Percentiles rank a stretch among this genome's conserved stretches.
These are phyloP conservation scores for Stramenopiles sp. DNA, from an alignment of 352 stramenopile genomes.

Conservation along the genomic window DNA sequence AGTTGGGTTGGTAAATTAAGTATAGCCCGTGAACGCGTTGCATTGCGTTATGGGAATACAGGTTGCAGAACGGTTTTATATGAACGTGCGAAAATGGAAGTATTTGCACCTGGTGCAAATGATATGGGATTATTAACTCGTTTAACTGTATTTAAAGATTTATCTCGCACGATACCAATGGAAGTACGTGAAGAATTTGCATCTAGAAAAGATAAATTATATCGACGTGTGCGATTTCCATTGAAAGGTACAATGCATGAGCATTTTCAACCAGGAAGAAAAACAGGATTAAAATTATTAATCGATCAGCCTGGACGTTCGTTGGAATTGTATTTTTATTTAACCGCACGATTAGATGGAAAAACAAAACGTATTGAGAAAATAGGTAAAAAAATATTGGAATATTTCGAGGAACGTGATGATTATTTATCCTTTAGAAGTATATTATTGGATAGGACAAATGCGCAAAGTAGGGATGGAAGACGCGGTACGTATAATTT, in stretches of 20 bases:
- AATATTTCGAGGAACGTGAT: slow-evolving; percentile 54
- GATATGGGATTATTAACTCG: slow-evolving; percentile 56
- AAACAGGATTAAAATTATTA: slow-evolving; percentile 43
- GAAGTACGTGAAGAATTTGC: slow-evolving; percentile 72
- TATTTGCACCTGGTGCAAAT: slow-evolving; percentile 67
- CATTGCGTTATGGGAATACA: slow-evolving; percentile 54
- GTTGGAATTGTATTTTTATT: slow-evolving; percentile 69
- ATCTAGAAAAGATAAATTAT: slow-evolving; percentile 66
- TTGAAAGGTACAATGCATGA: slow-evolving; percentile 63
- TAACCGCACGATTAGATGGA: slow-evolving; percentile 51
- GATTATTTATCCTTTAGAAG: slow-evolving; percentile 57
- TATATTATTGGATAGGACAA: slow-evolving; percentile 30
- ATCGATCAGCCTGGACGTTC: slow-evolving; percentile 59
- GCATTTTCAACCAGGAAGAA: slow-evolving; percentile 39
- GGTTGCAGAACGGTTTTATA: slow-evolving; percentile 65
- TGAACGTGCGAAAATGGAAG: slow-evolving; percentile 61
- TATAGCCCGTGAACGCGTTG: slow-evolving; percentile 44
- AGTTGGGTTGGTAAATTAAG: slow-evolving; percentile 52
- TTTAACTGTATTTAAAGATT: slow-evolving; percentile 55
- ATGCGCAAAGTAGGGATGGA: neutral
- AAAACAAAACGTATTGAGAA: slow-evolving; percentile 54
- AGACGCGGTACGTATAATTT: slow-evolving; percentile 11
- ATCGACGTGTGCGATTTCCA: slow-evolving; percentile 41
- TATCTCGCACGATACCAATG: slow-evolving; percentile 41
- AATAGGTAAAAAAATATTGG: slow-evolving; percentile 57